Evolutionary conservation across 768 basidiomycete species (phyloP).

Genomic region (Tylopilus vinaceipallidus): DNA sequence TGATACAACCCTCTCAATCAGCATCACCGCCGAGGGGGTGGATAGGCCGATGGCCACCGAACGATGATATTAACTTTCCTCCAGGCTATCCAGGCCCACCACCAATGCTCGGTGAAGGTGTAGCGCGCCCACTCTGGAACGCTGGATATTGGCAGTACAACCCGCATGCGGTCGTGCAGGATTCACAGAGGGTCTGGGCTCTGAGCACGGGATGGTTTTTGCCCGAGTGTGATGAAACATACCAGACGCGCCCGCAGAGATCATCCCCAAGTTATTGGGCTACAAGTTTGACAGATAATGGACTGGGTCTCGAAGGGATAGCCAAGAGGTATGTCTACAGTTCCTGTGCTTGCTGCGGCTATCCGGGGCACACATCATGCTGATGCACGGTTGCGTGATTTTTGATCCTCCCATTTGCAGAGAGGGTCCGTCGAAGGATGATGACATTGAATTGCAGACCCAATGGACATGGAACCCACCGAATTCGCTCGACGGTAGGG

Average conservation of each 20-base stretch:
- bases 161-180: slow-evolving; percentile 33
- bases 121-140: slow-evolving; percentile 46
- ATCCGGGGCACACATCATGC: neutral
- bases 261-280: slow-evolving; percentile 64
- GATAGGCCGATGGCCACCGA: slow-evolving; percentile 38
- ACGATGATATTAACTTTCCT: slow-evolving; percentile 27
- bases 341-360: neutral
- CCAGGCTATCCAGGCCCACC: slow-evolving; percentile 44
- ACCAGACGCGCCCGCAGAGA: slow-evolving; percentile 62
- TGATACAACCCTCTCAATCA: slow-evolving; percentile 29
- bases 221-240: slow-evolving; percentile 49
- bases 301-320: slow-evolving; percentile 64
- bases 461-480: slow-evolving; percentile 77
- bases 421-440: slow-evolving; percentile 32
- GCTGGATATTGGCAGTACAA: slow-evolving; percentile 53
- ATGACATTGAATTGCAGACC: slow-evolving; percentile 45
- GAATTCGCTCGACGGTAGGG: slow-evolving; percentile 33
- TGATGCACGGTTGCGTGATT: slow-evolving; percentile 8
- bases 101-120: slow-evolving; percentile 52
- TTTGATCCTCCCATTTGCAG: slow-evolving; percentile 16
- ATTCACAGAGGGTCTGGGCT: slow-evolving; percentile 30
- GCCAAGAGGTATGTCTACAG: slow-evolving; percentile 48
- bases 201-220: slow-evolving; percentile 31
- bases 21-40: slow-evolving; percentile 34
- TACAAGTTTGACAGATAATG: slow-evolving; percentile 56